phyloP scores from a whole-genome alignment of 2,329 filamentous ascomycete genomes.

The Ophiocordyceps polyrhachis-furcata region DNA sequence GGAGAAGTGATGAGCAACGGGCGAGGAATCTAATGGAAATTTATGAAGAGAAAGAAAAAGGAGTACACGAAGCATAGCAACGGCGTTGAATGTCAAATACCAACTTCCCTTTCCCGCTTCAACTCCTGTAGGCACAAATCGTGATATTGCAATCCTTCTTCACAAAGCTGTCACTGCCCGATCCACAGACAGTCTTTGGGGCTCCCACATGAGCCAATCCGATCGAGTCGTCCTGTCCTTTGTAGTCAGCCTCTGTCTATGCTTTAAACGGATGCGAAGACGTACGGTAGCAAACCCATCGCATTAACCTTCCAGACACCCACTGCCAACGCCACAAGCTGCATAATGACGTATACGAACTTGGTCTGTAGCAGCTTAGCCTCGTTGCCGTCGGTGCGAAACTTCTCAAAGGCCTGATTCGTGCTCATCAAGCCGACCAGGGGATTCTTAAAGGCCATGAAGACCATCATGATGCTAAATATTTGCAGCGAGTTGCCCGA shows the following conservation, averaged over 20 bases:
- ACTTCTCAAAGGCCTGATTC: slow-evolving; percentile 75
- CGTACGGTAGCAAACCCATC: slow-evolving; percentile 86
- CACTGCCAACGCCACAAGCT: slow-evolving; percentile 63
- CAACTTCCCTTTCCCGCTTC: not conserved
- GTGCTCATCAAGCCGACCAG: slow-evolving; percentile 68
- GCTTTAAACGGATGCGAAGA: slow-evolving; percentile 7
- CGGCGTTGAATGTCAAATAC: slow-evolving; percentile 2
- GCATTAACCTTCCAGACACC: slow-evolving; percentile 93
- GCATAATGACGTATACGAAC: slow-evolving; percentile 71
- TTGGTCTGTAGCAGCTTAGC: slow-evolving; percentile 66
- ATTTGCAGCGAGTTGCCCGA: slow-evolving; percentile 96
- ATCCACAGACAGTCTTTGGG: slow-evolving; percentile 49
- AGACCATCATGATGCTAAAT: slow-evolving; percentile 99
- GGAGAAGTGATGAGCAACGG: not conserved
- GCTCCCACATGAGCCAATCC: slow-evolving; percentile 96
- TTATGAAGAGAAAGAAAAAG: not conserved
- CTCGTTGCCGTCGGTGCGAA: slow-evolving; percentile 66
- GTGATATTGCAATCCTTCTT: not conserved
- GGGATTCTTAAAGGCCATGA: slow-evolving; percentile 96
- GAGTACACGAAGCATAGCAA: slow-evolving; percentile 2
- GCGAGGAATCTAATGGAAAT: not conserved
- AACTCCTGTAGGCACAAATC: not conserved
- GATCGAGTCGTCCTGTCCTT: slow-evolving; percentile 71
- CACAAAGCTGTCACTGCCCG: slow-evolving; percentile 36
- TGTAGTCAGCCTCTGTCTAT: not conserved